These are phyloP conservation scores for Phalaenopsis aphrodite DNA, from an alignment of 106 monocot species.

Conservation along the genomic window DNA sequence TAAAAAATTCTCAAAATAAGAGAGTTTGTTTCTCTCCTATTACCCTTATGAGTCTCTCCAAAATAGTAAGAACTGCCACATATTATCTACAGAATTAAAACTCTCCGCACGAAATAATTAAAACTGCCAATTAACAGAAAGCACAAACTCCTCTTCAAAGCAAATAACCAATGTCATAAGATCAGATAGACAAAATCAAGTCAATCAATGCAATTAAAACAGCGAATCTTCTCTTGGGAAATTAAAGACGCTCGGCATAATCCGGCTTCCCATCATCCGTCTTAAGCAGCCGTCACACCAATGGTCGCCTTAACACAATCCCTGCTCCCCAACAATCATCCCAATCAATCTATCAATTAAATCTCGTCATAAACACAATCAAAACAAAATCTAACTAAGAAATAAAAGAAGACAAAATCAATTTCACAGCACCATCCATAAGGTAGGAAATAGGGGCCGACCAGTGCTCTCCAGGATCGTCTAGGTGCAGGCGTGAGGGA, in stretches of 20 bases:
- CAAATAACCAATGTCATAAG: background rate
- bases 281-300: slow-evolving; percentile 48
- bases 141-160: background rate
- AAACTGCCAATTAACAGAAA: background rate
- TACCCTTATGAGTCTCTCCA: too few species aligned
- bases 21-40: too few species aligned
- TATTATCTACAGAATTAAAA: background rate
- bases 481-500: too few species aligned
- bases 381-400: too few species aligned
- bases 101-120: background rate
- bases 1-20: too few species aligned
- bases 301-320: slow-evolving; percentile 46
- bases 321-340: slow-evolving; percentile 12
- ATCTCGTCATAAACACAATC: too few species aligned
- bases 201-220: slow-evolving; percentile 28
- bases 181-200: background rate
- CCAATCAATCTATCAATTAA: background rate
- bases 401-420: too few species aligned
- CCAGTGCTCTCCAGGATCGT: too few species aligned
- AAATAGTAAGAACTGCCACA: too few species aligned
- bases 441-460: too few species aligned
- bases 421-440: too few species aligned
- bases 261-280: slow-evolving; percentile 24
- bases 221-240: slow-evolving; percentile 29
- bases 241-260: slow-evolving; percentile 49